Evolutionary conservation across 164 flowering plant genomes (phyloP).

Genomic region (Sedum album): DNA sequence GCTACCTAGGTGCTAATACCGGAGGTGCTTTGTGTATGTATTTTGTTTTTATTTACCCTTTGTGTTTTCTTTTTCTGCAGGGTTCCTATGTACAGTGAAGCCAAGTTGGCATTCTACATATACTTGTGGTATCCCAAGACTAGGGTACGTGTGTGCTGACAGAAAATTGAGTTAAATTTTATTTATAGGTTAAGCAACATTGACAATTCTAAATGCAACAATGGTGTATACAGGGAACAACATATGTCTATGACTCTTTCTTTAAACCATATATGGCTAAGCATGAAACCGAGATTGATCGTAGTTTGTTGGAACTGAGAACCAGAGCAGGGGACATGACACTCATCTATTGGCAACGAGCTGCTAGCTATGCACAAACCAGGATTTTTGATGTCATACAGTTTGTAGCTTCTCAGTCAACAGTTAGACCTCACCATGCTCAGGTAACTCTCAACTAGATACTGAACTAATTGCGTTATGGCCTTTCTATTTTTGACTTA

Average conservation of each 20-base stretch:
- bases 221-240: slow-evolving; percentile 53
- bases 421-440: slow-evolving; percentile 49
- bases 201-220: not conserved
- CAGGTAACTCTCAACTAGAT: slow-evolving; percentile 14
- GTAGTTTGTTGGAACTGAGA: slow-evolving; percentile 69
- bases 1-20: not conserved
- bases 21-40: not conserved
- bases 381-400: slow-evolving; percentile 75
- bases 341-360: slow-evolving; percentile 64
- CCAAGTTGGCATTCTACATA: slow-evolving; percentile 80
- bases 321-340: slow-evolving; percentile 78
- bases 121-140: slow-evolving; percentile 94
- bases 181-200: not conserved
- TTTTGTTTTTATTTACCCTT: slow-evolving; percentile 13
- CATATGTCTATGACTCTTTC: slow-evolving; percentile 87
- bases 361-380: slow-evolving; percentile 75
- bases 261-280: slow-evolving; percentile 73
- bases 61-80: slow-evolving; percentile 30
- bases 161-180: not conserved
- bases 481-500: not conserved
- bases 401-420: slow-evolving; percentile 74
- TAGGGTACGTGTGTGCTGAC: slow-evolving; percentile 32
- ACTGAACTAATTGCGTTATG: not conserved
- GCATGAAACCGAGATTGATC: slow-evolving; percentile 92
- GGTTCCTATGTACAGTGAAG: slow-evolving; percentile 98